These are phyloP conservation scores for Cystoderma amianthinum DNA, from an alignment of 768 basidiomycete species.

Conservation along the genomic window DNA sequence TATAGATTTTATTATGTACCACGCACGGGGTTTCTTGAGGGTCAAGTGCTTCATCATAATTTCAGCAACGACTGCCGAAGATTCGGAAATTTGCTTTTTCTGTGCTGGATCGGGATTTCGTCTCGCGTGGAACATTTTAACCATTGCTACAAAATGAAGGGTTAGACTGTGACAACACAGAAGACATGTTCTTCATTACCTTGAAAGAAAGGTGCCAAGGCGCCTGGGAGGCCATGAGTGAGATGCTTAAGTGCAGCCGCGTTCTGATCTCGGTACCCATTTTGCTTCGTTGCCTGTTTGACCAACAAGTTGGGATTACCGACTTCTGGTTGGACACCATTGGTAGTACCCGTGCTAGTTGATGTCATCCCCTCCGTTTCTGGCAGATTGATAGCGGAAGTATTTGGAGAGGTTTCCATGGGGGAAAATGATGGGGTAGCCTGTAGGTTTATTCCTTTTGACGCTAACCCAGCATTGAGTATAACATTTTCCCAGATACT, in stretches of 20 bases:
- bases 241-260: conserved; percentile 74
- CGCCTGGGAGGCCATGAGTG: conserved; percentile 68
- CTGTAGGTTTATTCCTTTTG: conserved; percentile 46
- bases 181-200: conserved; percentile 33
- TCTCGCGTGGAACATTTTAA: conserved; percentile 80
- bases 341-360: conserved; percentile 22
- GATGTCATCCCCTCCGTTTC: conserved; percentile 21
- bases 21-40: conserved; percentile 45
- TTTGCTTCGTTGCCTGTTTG: conserved; percentile 27
- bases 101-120: conserved; percentile 71
- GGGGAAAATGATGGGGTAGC: conserved; percentile 37
- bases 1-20: not conserved
- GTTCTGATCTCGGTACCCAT: conserved; percentile 52
- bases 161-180: not conserved
- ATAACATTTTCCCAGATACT: conserved; percentile 85
- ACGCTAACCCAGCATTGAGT: conserved; percentile 52
- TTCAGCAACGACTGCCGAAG: conserved; percentile 63
- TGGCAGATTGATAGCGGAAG: conserved; percentile 32
- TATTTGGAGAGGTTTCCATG: conserved; percentile 40
- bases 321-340: conserved; percentile 18
- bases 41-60: conserved; percentile 69
- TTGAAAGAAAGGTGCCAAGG: conserved; percentile 81
- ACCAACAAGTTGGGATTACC: conserved; percentile 8
- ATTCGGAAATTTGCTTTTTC: conserved; percentile 67
- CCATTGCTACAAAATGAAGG: conserved; percentile 73